phyloP scores from a whole-genome alignment of 83 land plant species.

The Diphasiastrum complanatum region DNA sequence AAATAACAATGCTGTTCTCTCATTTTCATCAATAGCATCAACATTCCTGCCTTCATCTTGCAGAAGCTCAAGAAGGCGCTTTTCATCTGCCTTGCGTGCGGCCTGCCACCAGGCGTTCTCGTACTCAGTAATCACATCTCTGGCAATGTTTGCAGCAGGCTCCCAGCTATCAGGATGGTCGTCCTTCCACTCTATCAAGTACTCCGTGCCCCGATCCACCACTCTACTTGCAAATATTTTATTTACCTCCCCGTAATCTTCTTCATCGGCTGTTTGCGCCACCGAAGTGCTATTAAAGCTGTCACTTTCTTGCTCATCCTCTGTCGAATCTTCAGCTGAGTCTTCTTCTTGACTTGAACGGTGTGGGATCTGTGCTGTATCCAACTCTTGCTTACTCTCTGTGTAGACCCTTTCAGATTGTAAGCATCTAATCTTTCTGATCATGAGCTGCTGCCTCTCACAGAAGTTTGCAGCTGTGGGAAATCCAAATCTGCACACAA shows the following conservation, averaged over 20 bases:
- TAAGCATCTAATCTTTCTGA: too few relatives aligned
- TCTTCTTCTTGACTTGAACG: too few relatives aligned
- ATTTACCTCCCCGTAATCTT: conserved; percentile 70
- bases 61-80: conserved; percentile 42
- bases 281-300: too few relatives aligned
- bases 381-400: too few relatives aligned
- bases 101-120: conserved; percentile 93
- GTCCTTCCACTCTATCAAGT: conserved; percentile 90
- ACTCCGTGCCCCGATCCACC: conserved; percentile 50
- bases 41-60: conserved; percentile 55
- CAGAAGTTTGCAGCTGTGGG: too few relatives aligned
- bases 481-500: too few relatives aligned
- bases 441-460: too few relatives aligned
- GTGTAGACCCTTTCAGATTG: too few relatives aligned
- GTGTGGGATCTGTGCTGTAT: too few relatives aligned
- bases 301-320: too few relatives aligned
- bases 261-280: conserved; percentile 18
- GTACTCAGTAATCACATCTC: conserved; percentile 75
- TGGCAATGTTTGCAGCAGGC: conserved; percentile 59
- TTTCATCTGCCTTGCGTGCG: conserved; percentile 68
- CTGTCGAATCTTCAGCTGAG: too few relatives aligned
- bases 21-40: conserved; percentile 64
- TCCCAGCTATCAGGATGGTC: conserved; percentile 88
- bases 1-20: conserved; percentile 73
- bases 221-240: conserved; percentile 76